A percentile compares a stretch with the other conserved stretches of the same genome.
Conservation (phyloP, 441 rosid species). For the Populus hybrid region DNA sequence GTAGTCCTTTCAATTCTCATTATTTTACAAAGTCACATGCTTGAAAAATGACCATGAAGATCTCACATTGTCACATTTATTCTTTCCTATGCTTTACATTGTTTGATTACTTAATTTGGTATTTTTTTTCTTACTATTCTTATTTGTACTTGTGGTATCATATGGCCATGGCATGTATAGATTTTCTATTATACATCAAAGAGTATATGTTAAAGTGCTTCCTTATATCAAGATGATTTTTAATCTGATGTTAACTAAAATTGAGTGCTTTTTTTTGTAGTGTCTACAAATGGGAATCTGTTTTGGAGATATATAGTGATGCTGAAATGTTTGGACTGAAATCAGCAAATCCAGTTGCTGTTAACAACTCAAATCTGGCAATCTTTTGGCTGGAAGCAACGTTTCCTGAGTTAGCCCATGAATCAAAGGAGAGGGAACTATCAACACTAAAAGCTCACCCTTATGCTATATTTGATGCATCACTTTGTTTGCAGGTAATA, state of each 20-base stretch:
- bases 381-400: conserved; percentile 94
- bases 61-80: background rate
- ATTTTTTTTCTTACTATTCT: background rate
- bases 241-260: conserved; percentile 17
- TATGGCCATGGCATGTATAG: background rate
- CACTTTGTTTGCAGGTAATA: conserved; percentile 87
- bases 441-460: conserved; percentile 65
- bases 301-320: conserved; percentile 78
- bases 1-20: background rate
- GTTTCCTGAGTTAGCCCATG: conserved; percentile 73
- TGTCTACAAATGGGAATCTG: conserved; percentile 72
- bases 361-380: conserved; percentile 69
- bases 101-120: background rate
- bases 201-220: background rate
- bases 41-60: background rate
- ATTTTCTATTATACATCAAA: background rate
- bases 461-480: conserved; percentile 71
- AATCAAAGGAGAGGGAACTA: conserved; percentile 42
- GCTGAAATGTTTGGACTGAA: conserved; percentile 70
- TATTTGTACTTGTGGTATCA: background rate
- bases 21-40: conserved; percentile 1
- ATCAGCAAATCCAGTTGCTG: conserved; percentile 59
- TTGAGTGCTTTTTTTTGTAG: conserved; percentile 39
- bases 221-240: conserved; percentile 9
- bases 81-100: background rate